A percentile compares a stretch with the other conserved stretches of the same genome.
These are phyloP conservation scores for Aspergillus glaucus DNA, from an alignment of 2,329 filamentous ascomycete genomes.

Conservation along the genomic window DNA sequence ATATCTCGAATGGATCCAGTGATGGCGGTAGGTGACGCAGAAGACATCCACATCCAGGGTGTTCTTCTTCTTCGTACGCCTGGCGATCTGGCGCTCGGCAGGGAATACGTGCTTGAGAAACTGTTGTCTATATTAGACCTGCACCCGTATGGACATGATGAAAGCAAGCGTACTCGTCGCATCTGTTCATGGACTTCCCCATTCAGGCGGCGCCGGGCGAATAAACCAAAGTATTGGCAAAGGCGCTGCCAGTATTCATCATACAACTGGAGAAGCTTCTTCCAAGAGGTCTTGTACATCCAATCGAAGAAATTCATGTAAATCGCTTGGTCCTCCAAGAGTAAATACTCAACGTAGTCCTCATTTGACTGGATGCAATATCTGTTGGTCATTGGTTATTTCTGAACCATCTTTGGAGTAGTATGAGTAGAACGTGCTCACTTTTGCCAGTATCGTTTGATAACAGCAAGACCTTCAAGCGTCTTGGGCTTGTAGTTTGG, in stretches of 20 bases:
- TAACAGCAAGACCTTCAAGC: not conserved
- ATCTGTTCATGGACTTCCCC: constrained; percentile 16
- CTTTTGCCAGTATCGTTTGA: not conserved
- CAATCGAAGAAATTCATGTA: constrained; percentile 15
- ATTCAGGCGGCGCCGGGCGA: constrained; percentile 13
- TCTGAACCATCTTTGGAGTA: not conserved
- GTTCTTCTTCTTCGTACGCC: constrained; percentile 17
- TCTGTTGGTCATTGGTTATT: not conserved
- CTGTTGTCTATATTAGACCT: constrained; percentile 10
- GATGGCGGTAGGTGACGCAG: constrained; percentile 15
- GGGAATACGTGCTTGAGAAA: constrained; percentile 15
- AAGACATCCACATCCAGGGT: constrained; percentile 17
- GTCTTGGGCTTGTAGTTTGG: constrained; percentile 19
- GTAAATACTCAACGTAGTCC: constrained; percentile 12
- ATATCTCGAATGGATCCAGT: constrained; percentile 19
- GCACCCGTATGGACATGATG: not conserved
- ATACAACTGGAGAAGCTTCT: constrained; percentile 11
- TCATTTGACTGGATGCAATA: constrained; percentile 11
- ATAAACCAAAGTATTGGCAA: constrained; percentile 8
- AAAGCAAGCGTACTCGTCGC: constrained; percentile 11
- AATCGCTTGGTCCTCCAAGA: constrained; percentile 9
- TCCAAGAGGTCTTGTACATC: constrained; percentile 10
- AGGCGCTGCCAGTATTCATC: constrained; percentile 11
- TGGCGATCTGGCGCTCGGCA: constrained; percentile 10
- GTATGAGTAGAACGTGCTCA: not conserved